Conservation (phyloP, 495 filamentous ascomycete genomes). For the Aspergillus funiculosus region DNA sequence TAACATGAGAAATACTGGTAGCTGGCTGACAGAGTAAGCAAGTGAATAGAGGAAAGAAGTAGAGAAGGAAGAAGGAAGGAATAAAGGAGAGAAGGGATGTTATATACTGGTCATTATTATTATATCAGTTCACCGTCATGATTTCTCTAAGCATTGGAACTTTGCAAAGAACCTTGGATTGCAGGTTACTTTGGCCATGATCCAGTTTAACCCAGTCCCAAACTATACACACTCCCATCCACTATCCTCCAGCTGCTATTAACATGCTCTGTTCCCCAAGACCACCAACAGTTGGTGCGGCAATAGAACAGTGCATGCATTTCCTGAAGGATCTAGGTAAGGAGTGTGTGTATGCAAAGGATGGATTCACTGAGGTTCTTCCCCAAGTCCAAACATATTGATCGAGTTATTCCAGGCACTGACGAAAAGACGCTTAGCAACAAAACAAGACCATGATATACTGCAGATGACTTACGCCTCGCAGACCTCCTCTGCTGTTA, state of each 20-base stretch:
- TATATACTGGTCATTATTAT: neutral
- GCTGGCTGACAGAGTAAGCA: neutral
- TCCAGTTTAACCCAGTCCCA: neutral
- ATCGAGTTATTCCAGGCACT: constrained; percentile 78
- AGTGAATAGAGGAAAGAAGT: neutral
- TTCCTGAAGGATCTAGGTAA: too few relatives aligned
- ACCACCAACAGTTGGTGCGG: too few relatives aligned
- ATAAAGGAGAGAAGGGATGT: neutral
- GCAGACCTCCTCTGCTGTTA: constrained; percentile 71
- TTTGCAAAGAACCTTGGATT: neutral
- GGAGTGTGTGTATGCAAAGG: too few relatives aligned
- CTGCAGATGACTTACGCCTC: constrained; percentile 62
- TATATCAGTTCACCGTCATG: too few relatives aligned
- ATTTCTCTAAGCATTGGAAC: neutral
- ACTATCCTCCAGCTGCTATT: neutral
- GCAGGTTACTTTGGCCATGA: neutral
- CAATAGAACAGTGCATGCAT: too few relatives aligned
- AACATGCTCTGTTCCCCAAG: too few relatives aligned
- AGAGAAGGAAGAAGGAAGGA: neutral
- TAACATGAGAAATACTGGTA: neutral
- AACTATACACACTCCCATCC: neutral
- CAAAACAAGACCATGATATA: neutral
- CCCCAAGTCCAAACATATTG: constrained; percentile 70
- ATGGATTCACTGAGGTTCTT: constrained; percentile 25
- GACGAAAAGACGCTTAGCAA: constrained; percentile 16